Percentiles rank a stretch among this genome's conserved stretches.
Conservation (phyloP, 306 rosid species). For the Quercus engelmannii region DNA sequence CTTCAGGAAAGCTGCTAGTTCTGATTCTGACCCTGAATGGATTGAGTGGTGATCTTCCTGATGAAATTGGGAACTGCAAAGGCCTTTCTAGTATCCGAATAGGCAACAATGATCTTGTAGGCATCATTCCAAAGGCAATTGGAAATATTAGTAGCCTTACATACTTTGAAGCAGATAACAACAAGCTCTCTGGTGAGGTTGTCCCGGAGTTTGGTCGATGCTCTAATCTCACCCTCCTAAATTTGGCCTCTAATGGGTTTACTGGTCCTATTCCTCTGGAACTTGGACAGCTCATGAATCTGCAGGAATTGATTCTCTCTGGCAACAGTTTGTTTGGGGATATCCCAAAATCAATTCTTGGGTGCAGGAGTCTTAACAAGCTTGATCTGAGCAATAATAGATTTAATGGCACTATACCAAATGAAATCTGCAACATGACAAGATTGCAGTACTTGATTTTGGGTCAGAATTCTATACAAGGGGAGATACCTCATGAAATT, state of each 20-base stretch:
- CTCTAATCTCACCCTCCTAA: constrained; percentile 85
- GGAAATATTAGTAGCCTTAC: constrained; percentile 92
- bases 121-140: constrained; percentile 47
- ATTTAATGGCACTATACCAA: constrained; percentile 86
- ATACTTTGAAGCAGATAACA: constrained; percentile 90
- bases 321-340: constrained; percentile 78
- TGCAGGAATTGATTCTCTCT: constrained; percentile 92
- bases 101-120: constrained; percentile 47
- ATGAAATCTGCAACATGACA: constrained; percentile 76
- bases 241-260: constrained; percentile 90
- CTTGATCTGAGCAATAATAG: constrained; percentile 90
- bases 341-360: constrained; percentile 70
- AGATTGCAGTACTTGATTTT: constrained; percentile 87
- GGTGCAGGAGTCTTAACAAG: constrained; percentile 86
- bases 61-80: constrained; percentile 50
- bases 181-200: constrained; percentile 79
- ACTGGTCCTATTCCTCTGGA: constrained; percentile 70
- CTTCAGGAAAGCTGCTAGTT: constrained; percentile 70
- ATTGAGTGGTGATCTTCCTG: constrained; percentile 43
- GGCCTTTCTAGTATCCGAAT: constrained; percentile 47
- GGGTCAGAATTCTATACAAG: constrained; percentile 83
- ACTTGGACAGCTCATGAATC: constrained; percentile 77
- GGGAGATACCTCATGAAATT: constrained; percentile 89
- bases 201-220: constrained; percentile 65
- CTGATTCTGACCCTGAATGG: constrained; percentile 88